phyloP scores from a whole-genome alignment of 257 asterid genomes.

The Solanum peruvianum region DNA sequence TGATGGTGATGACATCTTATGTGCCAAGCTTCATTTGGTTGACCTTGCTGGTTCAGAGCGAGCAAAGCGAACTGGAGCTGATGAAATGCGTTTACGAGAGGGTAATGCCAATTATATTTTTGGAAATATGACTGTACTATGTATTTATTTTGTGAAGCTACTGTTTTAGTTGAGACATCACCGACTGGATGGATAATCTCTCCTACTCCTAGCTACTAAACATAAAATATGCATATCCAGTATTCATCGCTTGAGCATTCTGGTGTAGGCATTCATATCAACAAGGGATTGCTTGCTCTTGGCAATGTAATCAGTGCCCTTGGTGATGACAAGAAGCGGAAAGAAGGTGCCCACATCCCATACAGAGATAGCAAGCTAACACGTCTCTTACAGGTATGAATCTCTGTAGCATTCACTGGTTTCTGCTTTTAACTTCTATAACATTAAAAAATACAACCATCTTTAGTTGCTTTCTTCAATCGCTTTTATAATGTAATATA shows the following conservation, averaged over 20 bases:
- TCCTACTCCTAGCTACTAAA: background rate
- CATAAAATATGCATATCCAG: background rate
- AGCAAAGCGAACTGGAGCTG: slow-evolving; percentile 98
- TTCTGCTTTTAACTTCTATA: background rate
- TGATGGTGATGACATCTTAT: slow-evolving; percentile 61
- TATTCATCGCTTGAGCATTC: background rate
- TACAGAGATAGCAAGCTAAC: slow-evolving; percentile 97
- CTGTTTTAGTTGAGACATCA: background rate
- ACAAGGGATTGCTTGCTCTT: slow-evolving; percentile 89
- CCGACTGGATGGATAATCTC: background rate
- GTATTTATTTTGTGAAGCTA: background rate
- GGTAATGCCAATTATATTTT: slow-evolving; percentile 37
- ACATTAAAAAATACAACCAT: background rate
- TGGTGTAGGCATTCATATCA: slow-evolving; percentile 84
- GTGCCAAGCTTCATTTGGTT: slow-evolving; percentile 89
- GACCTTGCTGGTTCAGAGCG: slow-evolving; percentile 99
- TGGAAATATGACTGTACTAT: background rate
- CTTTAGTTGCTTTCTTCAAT: background rate
- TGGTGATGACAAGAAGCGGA: slow-evolving; percentile 91
- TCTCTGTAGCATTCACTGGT: background rate
- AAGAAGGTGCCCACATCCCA: slow-evolving; percentile 99
- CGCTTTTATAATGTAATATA: background rate
- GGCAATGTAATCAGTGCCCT: slow-evolving; percentile 97
- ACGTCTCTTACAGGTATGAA: slow-evolving; percentile 71
- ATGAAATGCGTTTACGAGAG: slow-evolving; percentile 83